Evolutionary conservation across 768 basidiomycete species (phyloP).

Genomic region (Melanogaster broomeanus): DNA sequence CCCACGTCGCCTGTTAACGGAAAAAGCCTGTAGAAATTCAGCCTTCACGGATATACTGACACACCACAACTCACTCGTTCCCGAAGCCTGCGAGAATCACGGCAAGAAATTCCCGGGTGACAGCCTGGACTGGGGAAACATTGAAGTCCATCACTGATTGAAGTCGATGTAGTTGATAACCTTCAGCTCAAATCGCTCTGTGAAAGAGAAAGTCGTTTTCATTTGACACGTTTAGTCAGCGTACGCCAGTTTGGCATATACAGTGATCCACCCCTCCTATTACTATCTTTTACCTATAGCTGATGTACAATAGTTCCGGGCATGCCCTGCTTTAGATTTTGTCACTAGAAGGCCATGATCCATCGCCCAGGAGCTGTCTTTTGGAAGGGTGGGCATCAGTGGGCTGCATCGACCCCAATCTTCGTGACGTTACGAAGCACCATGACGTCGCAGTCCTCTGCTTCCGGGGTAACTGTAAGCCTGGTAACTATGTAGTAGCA

Average conservation of each 20-base stretch:
- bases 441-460: slow-evolving; percentile 14
- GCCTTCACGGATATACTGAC: background rate
- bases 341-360: too few species aligned
- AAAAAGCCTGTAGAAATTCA: slow-evolving; percentile 51
- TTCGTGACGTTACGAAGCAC: slow-evolving; percentile 13
- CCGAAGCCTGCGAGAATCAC: slow-evolving; percentile 91
- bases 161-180: too few species aligned
- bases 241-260: too few species aligned
- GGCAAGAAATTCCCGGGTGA: slow-evolving; percentile 80
- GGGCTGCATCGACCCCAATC: slow-evolving; percentile 13
- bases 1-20: slow-evolving; percentile 79
- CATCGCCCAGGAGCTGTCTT: too few species aligned
- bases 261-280: too few species aligned
- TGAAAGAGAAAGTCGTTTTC: too few species aligned
- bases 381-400: too few species aligned
- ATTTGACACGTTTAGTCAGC: too few species aligned
- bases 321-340: too few species aligned
- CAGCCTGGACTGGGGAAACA: slow-evolving; percentile 50
- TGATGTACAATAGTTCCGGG: too few species aligned
- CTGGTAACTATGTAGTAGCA: slow-evolving; percentile 28
- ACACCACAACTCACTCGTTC: slow-evolving; percentile 61
- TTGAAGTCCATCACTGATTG: slow-evolving; percentile 59
- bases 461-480: slow-evolving; percentile 15
- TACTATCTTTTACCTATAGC: too few species aligned
- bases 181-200: too few species aligned